Evolutionary conservation across 345 rosid genomes (phyloP).

Genomic region (Linum usitatissimum): DNA sequence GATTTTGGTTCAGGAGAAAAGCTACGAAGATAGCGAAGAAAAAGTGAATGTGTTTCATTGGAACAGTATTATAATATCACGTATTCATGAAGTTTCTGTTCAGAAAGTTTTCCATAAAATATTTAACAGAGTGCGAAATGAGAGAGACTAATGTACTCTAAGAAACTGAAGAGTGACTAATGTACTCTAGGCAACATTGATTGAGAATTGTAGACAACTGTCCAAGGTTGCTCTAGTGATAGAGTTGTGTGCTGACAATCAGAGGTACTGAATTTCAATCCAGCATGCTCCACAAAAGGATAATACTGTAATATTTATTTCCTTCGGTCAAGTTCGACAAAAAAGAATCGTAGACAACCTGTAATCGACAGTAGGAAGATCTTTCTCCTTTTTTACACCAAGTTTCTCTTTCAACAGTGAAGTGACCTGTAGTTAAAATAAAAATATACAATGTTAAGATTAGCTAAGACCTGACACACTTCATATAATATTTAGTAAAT

Average conservation of each 20-base stretch:
- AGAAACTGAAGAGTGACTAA: not conserved
- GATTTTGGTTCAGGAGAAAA: not conserved
- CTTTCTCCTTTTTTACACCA: constrained; percentile 58
- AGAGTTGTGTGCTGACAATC: no score
- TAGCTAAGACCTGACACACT: not conserved
- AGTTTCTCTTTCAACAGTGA: constrained; percentile 77
- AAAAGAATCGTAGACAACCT: constrained; percentile 28
- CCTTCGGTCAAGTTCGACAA: no score
- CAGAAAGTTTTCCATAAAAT: not conserved
- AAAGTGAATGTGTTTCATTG: not conserved
- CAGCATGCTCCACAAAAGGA: no score
- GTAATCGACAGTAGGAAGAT: constrained; percentile 63
- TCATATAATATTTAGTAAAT: not conserved
- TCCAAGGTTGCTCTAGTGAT: no score
- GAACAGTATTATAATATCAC: not conserved
- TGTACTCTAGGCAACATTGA: not conserved
- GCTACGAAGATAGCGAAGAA: not conserved
- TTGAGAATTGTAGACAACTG: no score
- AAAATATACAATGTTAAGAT: not conserved
- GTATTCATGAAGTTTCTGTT: not conserved
- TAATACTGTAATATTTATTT: no score
- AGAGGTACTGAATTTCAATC: no score
- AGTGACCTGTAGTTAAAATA: constrained; percentile 45
- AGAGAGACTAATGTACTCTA: not conserved
- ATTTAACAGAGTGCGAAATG: not conserved